Percentiles rank a stretch among this genome's conserved stretches.
These are phyloP conservation scores for Colletotrichum scovillei DNA, from an alignment of 2,329 filamentous ascomycete genomes.

Conservation along the genomic window DNA sequence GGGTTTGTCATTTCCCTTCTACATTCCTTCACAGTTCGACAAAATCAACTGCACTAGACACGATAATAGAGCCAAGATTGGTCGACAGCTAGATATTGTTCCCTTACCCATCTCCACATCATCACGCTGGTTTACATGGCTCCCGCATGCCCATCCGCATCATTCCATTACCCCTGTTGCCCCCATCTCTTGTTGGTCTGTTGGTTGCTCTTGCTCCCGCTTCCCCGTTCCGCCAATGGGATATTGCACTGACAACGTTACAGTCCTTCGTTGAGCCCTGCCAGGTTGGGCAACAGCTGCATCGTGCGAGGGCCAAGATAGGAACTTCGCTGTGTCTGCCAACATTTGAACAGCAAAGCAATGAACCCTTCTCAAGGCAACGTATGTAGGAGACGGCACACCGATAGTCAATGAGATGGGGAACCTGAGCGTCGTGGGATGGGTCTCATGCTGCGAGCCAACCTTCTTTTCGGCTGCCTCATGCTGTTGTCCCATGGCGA, in stretches of 20 bases:
- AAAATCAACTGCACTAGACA: neutral
- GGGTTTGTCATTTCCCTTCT: neutral
- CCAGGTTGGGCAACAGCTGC: conserved; percentile 12
- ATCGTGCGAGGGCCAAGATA: neutral
- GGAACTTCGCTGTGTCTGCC: neutral
- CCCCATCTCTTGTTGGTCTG: neutral
- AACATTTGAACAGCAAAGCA: neutral
- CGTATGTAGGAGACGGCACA: neutral
- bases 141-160: conserved; percentile 9
- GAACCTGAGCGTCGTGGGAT: neutral
- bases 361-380: neutral
- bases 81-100: neutral
- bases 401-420: neutral
- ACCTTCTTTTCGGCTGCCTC: neutral
- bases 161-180: neutral
- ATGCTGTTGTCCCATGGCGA: neutral
- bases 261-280: neutral
- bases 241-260: neutral
- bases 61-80: neutral
- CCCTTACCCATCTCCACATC: neutral
- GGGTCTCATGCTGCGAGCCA: neutral
- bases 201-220: neutral
- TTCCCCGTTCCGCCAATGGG: neutral
- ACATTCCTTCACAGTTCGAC: neutral
- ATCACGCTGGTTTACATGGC: conserved; percentile 2